These are phyloP conservation scores for Chalciporus chontae DNA, from an alignment of 768 basidiomycete species.

Conservation along the genomic window DNA sequence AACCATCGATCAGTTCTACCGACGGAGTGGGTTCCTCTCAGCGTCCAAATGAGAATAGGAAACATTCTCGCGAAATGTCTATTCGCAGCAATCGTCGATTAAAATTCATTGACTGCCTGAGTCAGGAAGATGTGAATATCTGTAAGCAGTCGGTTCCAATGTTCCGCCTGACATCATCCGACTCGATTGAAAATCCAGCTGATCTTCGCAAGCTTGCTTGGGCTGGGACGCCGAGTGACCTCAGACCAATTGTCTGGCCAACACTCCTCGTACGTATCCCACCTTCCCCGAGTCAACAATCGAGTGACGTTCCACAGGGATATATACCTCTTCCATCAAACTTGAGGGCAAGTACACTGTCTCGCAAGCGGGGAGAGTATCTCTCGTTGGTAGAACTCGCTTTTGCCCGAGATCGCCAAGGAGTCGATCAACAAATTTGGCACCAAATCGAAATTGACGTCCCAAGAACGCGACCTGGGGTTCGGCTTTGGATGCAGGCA, in stretches of 20 bases:
- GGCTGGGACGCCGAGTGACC: conserved; percentile 86
- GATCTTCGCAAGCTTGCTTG: conserved; percentile 90
- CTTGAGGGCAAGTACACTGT: conserved; percentile 70
- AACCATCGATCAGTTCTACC: conserved; percentile 3
- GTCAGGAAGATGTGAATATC: conserved; percentile 76
- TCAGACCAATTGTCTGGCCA: conserved; percentile 93
- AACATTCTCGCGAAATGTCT: conserved; percentile 68
- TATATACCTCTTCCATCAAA: conserved; percentile 86
- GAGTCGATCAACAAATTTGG: conserved; percentile 96
- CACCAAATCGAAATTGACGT: conserved; percentile 99
- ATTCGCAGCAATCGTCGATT: conserved; percentile 74
- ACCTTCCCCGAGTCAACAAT: background rate
- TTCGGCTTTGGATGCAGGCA: conserved; percentile 86
- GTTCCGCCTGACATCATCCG: conserved; percentile 1
- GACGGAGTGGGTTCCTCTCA: conserved; percentile 11
- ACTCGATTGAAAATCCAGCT: conserved; percentile 36
- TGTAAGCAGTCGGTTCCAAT: conserved; percentile 41
- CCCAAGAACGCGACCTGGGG: conserved; percentile 89
- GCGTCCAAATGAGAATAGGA: conserved; percentile 42
- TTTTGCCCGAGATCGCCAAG: conserved; percentile 81
- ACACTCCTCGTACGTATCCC: conserved; percentile 70
- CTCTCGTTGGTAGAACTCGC: conserved; percentile 83
- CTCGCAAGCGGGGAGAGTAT: conserved; percentile 90
- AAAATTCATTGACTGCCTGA: conserved; percentile 80
- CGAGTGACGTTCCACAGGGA: conserved; percentile 49